phyloP scores from a whole-genome alignment of 352 stramenopile species.

The Globisporangium lucens region DNA sequence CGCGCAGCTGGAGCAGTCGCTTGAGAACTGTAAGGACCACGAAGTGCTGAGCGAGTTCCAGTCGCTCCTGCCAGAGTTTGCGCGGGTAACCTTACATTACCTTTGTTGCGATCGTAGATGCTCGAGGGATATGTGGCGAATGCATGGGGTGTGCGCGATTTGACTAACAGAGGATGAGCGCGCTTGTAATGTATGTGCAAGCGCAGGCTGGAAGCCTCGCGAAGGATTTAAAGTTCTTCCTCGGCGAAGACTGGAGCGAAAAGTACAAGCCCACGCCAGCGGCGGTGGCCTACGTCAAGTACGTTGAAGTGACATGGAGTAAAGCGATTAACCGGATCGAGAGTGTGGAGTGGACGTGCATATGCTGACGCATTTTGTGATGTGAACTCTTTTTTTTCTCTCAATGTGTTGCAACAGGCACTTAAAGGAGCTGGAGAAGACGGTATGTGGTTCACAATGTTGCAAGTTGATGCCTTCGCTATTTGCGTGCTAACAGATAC shows the following conservation, averaged over 20 bases:
- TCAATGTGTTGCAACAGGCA: slow-evolving; percentile 23
- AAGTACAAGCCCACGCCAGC: slow-evolving; percentile 51
- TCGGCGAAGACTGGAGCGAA: slow-evolving; percentile 53
- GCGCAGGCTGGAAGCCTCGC: slow-evolving; percentile 52
- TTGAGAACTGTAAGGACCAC: slow-evolving; percentile 45
- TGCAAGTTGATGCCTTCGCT: background rate
- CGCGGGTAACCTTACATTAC: slow-evolving; percentile 27
- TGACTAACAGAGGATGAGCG: background rate
- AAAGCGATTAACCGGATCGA: background rate
- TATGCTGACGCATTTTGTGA: background rate
- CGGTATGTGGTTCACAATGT: slow-evolving; percentile 21
- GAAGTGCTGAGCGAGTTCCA: slow-evolving; percentile 38
- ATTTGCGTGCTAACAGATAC: background rate
- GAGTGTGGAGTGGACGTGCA: background rate
- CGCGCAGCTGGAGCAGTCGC: slow-evolving; percentile 51
- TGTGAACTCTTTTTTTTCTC: background rate
- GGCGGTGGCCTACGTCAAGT: slow-evolving; percentile 56
- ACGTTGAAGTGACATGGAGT: slow-evolving; percentile 3
- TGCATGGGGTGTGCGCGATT: background rate
- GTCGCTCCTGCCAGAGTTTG: slow-evolving; percentile 36
- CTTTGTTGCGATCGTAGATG: background rate
- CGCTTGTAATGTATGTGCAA: slow-evolving; percentile 7
- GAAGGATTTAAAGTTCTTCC: slow-evolving; percentile 60
- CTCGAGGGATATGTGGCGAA: background rate
- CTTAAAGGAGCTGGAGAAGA: slow-evolving; percentile 50